Base-by-base conservation (phyloP, 1,284 basidiomycete genomes). In the Naganishia cerealis region DNA sequence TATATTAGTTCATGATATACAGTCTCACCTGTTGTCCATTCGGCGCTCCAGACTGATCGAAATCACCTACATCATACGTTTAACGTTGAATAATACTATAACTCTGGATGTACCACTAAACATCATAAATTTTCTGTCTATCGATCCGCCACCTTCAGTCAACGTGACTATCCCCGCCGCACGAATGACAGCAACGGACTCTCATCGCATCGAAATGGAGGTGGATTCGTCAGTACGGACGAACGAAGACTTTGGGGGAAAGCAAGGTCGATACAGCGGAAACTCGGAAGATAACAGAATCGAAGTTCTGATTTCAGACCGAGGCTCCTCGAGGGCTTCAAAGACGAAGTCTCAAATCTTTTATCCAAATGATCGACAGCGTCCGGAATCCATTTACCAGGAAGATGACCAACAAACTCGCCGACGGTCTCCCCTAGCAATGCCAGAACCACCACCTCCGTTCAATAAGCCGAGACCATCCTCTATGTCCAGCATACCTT, bases 21-120 rank as follows among this genome's bases (percentile, higher is more conserved):
- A 92, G 89, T 76, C 85, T 16, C 89, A 92, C 69, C 86, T 88
- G 8, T 79, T 96, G 39, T 87, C 90, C 0, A 85, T 95, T 48
- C 75, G 85, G n/a, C 86, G 90, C 40, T 87, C 88, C 39, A 84
- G 87, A 43, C 84, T 94, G 16, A 78, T 97, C 46, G 91, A 94
- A 76, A 87, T 96, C 50, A 84, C 87, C 63, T 93, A 94, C 76
- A 82, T 83, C 5, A 81, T 96, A 70, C 87, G 87, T 63, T 86
- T 94, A 29, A 87, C 87, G 1, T 81, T 91, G 57, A 87, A 87
- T 72, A 87, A 87, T 18, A 83, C 86, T 2, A 82, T 92, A 56
- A 79, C 76, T 68, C 77, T 80, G 65, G 80, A 81, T 65, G 67
- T 80, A 3, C 80, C 80, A 0, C 63, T 81, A 48, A 73, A 75